Evolutionary conservation across 2,329 filamentous ascomycete species (phyloP), one percentile per base, ranked within the genome.

Genomic region (Arthrobotrys megalospora): DNA sequence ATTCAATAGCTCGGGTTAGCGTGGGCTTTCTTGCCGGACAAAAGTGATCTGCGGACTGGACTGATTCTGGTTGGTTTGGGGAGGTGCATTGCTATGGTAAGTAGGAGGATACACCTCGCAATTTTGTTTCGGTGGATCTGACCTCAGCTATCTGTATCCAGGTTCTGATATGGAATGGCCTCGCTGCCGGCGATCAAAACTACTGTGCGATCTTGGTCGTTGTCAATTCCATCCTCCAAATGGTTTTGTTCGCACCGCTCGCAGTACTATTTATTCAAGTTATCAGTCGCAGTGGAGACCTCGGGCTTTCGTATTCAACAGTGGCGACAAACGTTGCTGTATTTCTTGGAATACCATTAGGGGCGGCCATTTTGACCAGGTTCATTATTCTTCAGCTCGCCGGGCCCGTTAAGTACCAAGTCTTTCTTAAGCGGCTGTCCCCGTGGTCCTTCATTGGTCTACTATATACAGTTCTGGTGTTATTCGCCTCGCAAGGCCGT

Each of bases 61-160:
- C 85, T 96, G 1, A 93, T 96, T 41, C 88, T 97, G 5, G 93
- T 97, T 0, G 93, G 94, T 0, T 86, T 97, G 0, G 94, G 92
- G 4, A 86, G 94, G 64, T 97, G 94, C 81, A 96, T 97, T 80
- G 93, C 93, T 36, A 97, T 97, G 93, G 93, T 91, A 83, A 76
- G 84, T 80, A 45, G n/a, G n/a, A n/a, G n/a, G n/a, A n/a, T n/a
- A n/a, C 48, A 12, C n/a, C 14, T 16, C 10, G 11, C n/a, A 2
- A n/a, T n/a, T 1, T 2, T 47, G 11, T n/a, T 47, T 65, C 36
- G 52, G 41, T 53, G 34, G 10, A 66, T 10, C 10, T 5, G 6
- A 36, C 6, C 34, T 36, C 5, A 28, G 11, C 7, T 63, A 67
- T n/a, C 53, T n/a, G 32, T 34, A 76, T 19, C 4, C 34, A 88